phyloP scores from a whole-genome alignment of 208 protist species.

The Giardia muris region DNA sequence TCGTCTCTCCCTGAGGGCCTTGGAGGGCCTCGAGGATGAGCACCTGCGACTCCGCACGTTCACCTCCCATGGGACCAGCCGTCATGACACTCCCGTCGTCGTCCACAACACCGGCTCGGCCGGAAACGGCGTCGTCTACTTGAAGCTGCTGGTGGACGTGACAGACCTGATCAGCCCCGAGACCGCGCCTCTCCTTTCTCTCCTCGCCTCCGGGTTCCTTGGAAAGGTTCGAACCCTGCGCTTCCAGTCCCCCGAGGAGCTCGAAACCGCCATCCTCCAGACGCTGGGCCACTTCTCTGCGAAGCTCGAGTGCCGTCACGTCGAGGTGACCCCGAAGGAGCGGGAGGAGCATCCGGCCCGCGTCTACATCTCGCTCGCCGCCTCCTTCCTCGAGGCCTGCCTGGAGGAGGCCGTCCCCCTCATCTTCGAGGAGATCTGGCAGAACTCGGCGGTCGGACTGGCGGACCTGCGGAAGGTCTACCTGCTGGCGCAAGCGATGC shows the following conservation, averaged over 20 bases:
- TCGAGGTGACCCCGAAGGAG: neutral
- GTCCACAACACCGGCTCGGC: neutral
- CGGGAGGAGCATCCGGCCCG: neutral
- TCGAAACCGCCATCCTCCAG: neutral
- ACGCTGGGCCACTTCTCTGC: neutral
- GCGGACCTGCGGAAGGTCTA: neutral
- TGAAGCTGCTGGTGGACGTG: neutral
- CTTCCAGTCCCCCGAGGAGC: neutral
- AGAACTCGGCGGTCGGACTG: neutral
- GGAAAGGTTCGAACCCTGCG: neutral
- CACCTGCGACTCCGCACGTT: neutral
- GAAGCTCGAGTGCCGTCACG: neutral
- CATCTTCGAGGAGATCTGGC: neutral
- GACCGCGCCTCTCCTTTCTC: neutral
- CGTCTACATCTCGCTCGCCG: neutral
- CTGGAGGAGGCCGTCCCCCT: neutral
- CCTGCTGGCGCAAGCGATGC: neutral
- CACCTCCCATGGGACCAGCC: neutral
- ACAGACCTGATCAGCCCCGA: neutral
- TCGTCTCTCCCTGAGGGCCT: neutral
- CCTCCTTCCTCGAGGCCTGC: neutral
- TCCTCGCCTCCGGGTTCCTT: neutral
- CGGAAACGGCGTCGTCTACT: neutral
- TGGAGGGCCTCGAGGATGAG: neutral
- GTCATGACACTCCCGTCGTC: neutral